Percentiles rank a stretch among this genome's conserved stretches.
Evolutionary conservation across 805 yeast species (phyloP).

Genomic region (Pichia rugopelliculosa): DNA sequence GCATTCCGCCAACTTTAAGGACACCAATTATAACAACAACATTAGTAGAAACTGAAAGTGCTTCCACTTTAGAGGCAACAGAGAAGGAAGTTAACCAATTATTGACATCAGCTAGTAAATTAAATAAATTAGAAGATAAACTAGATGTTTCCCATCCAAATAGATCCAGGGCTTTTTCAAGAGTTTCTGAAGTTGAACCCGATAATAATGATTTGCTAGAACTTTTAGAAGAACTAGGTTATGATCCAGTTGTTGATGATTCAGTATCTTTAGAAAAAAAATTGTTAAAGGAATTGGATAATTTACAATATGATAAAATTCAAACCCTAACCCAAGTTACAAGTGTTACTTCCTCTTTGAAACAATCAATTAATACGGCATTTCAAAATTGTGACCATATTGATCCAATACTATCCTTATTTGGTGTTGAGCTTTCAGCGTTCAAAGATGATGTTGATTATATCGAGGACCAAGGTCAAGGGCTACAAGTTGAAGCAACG

Average conservation of each 20-base stretch:
- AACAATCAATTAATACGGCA: conserved; percentile 36
- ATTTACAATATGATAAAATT: conserved; percentile 56
- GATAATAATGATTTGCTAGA: conserved; percentile 43
- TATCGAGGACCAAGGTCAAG: conserved; percentile 70
- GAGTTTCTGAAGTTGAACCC: conserved; percentile 17
- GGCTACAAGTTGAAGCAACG: conserved; percentile 74
- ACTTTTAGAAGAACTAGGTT: conserved; percentile 67
- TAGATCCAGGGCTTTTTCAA: conserved; percentile 27
- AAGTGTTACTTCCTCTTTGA: conserved; percentile 35
- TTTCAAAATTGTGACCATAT: conserved; percentile 47
- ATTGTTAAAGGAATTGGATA: conserved; percentile 51
- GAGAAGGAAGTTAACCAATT: not conserved
- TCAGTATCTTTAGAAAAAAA: conserved; percentile 50
- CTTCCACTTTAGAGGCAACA: not conserved
- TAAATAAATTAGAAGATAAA: conserved; percentile 7
- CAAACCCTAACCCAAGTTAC: conserved; percentile 39
- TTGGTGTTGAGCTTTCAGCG: conserved; percentile 53
- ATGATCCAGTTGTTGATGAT: conserved; percentile 59
- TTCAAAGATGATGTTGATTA: conserved; percentile 61
- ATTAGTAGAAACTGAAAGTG: not conserved
- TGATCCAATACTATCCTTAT: conserved; percentile 46
- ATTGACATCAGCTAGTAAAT: not conserved
- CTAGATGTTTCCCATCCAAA: conserved; percentile 8
- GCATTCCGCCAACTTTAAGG: not conserved
- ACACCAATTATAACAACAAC: conserved; percentile 3